Conservation (phyloP, 495 filamentous ascomycete species). For the Talaromyces ruber region DNA sequence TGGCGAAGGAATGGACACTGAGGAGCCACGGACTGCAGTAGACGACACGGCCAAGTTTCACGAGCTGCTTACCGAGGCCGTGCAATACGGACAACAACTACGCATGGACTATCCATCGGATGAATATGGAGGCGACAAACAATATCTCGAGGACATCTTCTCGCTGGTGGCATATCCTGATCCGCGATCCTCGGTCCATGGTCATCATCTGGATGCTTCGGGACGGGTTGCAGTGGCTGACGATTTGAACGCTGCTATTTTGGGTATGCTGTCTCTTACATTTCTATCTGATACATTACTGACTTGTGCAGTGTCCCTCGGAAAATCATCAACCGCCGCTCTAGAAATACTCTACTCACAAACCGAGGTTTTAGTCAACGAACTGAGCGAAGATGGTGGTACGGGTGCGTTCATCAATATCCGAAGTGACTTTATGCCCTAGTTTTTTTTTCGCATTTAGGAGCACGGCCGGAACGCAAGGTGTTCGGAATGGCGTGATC, state of each 20-base stretch:
- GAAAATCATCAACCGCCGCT: slow-evolving; percentile 80
- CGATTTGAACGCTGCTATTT: slow-evolving; percentile 87
- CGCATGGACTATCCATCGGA: slow-evolving; percentile 60
- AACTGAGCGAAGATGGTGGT: slow-evolving; percentile 74
- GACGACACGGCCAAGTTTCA: slow-evolving; percentile 32
- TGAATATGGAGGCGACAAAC: slow-evolving; percentile 62
- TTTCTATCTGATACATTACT: background rate
- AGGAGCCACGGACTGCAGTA: slow-evolving; percentile 20
- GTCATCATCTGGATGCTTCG: slow-evolving; percentile 67
- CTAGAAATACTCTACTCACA: slow-evolving; percentile 83
- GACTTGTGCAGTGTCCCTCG: slow-evolving; percentile 64
- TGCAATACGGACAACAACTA: slow-evolving; percentile 75
- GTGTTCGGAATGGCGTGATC: background rate
- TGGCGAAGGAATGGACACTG: slow-evolving; percentile 46
- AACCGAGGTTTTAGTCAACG: slow-evolving; percentile 74
- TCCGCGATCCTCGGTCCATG: slow-evolving; percentile 62
- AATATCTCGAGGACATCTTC: slow-evolving; percentile 77
- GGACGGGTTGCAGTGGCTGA: slow-evolving; percentile 80
- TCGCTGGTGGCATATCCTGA: slow-evolving; percentile 82
- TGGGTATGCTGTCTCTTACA: slow-evolving; percentile 50
- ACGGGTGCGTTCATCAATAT: slow-evolving; percentile 85
- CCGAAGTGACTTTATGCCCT: slow-evolving; percentile 42
- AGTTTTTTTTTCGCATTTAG: background rate
- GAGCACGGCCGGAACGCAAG: background rate
- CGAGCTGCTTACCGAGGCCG: slow-evolving; percentile 55